Evolutionary conservation across 2,329 filamentous ascomycete genomes (phyloP), one percentile per base, ranked within the genome.

Genomic region (Botrytis aclada): DNA sequence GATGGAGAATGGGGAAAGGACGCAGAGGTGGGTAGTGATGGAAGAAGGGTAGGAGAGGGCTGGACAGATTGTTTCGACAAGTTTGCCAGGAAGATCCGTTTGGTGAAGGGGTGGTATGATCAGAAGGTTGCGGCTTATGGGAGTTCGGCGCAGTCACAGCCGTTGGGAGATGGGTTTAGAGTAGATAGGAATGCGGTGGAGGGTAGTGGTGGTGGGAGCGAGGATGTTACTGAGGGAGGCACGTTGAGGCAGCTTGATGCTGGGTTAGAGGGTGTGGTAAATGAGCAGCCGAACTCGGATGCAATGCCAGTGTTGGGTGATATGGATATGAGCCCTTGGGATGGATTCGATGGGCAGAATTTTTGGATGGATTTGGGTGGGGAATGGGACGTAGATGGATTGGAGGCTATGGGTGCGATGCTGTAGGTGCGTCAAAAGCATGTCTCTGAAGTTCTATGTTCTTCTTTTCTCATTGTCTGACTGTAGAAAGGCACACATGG

Each of bases 51-150:
- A 14, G 60, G 18, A 37, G 41, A 37, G 37, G 54, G 63, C 18
- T 67, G 47, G 63, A 61, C 51, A 5, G 63, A 69, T 41, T 60
- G 70, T 34, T 47, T 72, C n/a, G 70, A 69, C 41, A 69, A 69
- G 51, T 72, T 67, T 51, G 70, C 70, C 16, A 32, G 41, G 22
- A 72, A 72, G 6, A 60, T 72, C 4, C 34, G 43, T 20, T 37
- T 61, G 10, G 64, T 69, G 16, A 69, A 2, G 32, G 43, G 16
- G 16, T 72, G 54, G 64, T 62, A 62, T 61, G 64, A 69, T 51
- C 18, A n/a, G 18, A 69, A 4, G 25, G 41, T 54, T 34, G 20
- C 32, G 20, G 70, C 22, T 12, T 43, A 45, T 18, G 9, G 56
- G 25, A 43, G 25, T 37, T 10, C 65, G 16, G 16, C 34, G n/a